A percentile compares a stretch with the other conserved stretches of the same genome.
Conservation (phyloP, 208 protist genomes). For the Novymonas esmeraldas region DNA sequence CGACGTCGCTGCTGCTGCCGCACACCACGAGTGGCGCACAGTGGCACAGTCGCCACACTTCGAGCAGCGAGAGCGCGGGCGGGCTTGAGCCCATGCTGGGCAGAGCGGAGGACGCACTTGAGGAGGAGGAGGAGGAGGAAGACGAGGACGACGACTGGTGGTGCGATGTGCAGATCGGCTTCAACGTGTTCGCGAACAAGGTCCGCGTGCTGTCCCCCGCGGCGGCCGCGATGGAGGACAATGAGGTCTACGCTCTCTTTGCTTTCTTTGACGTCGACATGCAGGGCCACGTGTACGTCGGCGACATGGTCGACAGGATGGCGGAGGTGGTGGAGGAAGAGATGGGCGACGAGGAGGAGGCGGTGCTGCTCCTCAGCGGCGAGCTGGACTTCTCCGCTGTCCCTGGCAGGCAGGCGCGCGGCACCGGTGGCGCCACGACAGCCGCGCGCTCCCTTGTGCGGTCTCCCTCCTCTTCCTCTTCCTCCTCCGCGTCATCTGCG, state of each 20-base stretch:
- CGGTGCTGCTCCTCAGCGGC: slow-evolving; percentile 40
- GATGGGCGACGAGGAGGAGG: slow-evolving; percentile 35
- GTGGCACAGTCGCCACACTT: neutral
- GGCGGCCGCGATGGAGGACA: slow-evolving; percentile 68
- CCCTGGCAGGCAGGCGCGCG: neutral
- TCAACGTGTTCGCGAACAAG: slow-evolving; percentile 67
- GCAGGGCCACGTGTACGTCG: slow-evolving; percentile 68
- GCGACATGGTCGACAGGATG: slow-evolving; percentile 57
- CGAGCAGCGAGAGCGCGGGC: no score
- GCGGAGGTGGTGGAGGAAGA: slow-evolving; percentile 37
- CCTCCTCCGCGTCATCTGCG: neutral
- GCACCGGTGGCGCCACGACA: neutral
- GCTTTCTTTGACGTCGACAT: slow-evolving; percentile 65
- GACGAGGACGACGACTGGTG: slow-evolving; percentile 31
- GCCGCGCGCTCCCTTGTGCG: neutral
- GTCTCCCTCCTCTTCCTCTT: no score
- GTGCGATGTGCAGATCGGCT: slow-evolving; percentile 51
- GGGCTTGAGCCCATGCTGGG: no score
- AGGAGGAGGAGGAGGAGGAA: neutral
- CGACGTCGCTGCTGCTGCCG: neutral
- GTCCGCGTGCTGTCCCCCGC: slow-evolving; percentile 59
- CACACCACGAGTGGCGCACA: neutral
- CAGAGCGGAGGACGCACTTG: no score
- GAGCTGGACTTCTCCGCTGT: slow-evolving; percentile 56
- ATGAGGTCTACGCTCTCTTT: slow-evolving; percentile 78